Base-by-base conservation (phyloP, 2,329 filamentous ascomycete species). In the Alternaria incomplexa region DNA sequence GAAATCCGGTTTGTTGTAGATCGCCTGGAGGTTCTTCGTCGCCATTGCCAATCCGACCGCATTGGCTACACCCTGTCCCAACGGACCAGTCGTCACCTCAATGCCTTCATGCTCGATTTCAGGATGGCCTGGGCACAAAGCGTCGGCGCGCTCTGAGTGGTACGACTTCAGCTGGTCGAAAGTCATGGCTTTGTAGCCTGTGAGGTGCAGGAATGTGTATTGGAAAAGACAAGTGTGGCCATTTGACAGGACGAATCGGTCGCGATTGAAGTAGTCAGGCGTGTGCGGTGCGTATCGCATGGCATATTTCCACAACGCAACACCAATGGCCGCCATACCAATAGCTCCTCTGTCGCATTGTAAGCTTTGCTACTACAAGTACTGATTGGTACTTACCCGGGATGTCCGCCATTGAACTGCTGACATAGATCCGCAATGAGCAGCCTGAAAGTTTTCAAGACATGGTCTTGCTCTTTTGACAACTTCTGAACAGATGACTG, bases 321-420 rank as follows among this genome's bases (percentile, higher is more conserved):
- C 80, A 10, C 88, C 88, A 58, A 90, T 89, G 5, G 85, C 87
- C 22, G 86, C 87, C 81, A 89, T 89, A 40, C 87, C 86, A 74
- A 89, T 88, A 17, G 59, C 59, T n/a, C 59, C 59, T 48, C 59
- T 62, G 15, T 15, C 10, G 1, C 7, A 13, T 23, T 4, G 13
- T 62, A 12, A 62, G 48, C 3, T 30, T 3, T n/a, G 3, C 6
- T 13, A 4, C 0, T 10, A 3, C 26, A 9, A 43, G 10, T 1
- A 4, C 6, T 26, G 6, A 5, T 12, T 6, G 43, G 12, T 2
- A 85, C 86, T 22, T 64, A 67, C 20, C 69, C 89, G 17, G 89
- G 89, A 72, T 91, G 90, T 0, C 90, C 90, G 36, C 89, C 89
- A 65, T 87, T 87, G 77, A 90, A 92, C 67, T 91, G 89, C 74